These are phyloP conservation scores for Brassica cretica DNA, from an alignment of 345 rosid genomes.

Conservation along the genomic window DNA sequence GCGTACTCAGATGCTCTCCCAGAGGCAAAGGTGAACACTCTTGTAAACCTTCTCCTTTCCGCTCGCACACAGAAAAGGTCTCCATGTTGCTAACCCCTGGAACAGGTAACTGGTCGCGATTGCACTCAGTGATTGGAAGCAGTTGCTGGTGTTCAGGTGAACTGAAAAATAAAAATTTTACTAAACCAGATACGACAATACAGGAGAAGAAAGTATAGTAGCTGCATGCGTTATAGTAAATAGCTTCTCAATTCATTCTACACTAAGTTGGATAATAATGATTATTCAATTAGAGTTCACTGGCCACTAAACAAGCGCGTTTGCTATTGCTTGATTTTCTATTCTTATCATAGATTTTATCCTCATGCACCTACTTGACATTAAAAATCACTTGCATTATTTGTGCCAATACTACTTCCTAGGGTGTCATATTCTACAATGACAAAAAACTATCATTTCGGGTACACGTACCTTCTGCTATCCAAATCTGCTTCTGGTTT, in stretches of 20 bases:
- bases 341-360: conserved; percentile 3
- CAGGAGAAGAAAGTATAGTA: conserved; percentile 11
- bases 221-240: conserved; percentile 10
- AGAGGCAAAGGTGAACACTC: conserved; percentile 43
- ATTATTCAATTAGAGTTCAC: conserved; percentile 10
- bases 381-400: neutral
- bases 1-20: conserved; percentile 40
- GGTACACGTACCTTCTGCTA: conserved; percentile 65
- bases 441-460: conserved; percentile 11
- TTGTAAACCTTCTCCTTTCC: conserved; percentile 44
- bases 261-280: conserved; percentile 2
- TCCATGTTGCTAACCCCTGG: conserved; percentile 46
- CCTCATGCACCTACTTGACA: conserved; percentile 16
- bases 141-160: conserved; percentile 62
- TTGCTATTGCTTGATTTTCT: neutral
- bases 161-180: conserved; percentile 45
- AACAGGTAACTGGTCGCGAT: conserved; percentile 46
- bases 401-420: conserved; percentile 1
- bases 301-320: conserved; percentile 10
- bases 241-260: conserved; percentile 16
- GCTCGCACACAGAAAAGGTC: conserved; percentile 41
- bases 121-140: conserved; percentile 51
- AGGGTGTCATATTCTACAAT: conserved; percentile 11
- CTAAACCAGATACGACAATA: conserved; percentile 18
- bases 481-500: conserved; percentile 67